Evolutionary conservation across 2,329 filamentous ascomycete species (phyloP), one percentile per base, ranked within the genome.

Genomic region (Dothistroma septosporum): DNA sequence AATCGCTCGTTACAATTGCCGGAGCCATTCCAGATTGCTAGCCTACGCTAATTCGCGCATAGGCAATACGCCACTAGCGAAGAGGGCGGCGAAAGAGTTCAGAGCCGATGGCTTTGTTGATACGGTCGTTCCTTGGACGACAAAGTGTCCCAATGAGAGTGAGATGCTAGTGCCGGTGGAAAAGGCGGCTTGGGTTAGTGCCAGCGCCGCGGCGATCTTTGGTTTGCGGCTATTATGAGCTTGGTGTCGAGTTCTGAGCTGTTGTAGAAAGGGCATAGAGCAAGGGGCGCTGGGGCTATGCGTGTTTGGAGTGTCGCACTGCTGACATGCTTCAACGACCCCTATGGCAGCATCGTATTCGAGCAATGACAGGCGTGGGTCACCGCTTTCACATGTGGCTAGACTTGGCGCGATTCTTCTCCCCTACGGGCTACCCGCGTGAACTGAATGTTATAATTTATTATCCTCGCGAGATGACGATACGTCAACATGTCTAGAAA

Each of bases 151-250:
- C 1, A 73, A 73, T 10, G 79, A 79, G 0, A 79, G 78, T 46
- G 71, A 72, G 4, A 79, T 80, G 1, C 64, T 85, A 10, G 67
- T 75, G 1, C 76, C 79, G 0, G 76, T 84, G 0, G 80, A 85
- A 19, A 83, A 87, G 71, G 83, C 83, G 0, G 70, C 75, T 0
- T 87, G 84, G 83, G 66, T 87, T 0, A 77, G 78, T 1, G 85
- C 84, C 0, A 86, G 86, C 64, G 81, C 81, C 47, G 76, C 79
- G 6, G 82, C 83, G 0, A 76, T 83, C 61, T 87, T 85, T 69
- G 84, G 0, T 64, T 86, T 54, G 80, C 82, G 1, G 82, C 78
- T 0, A 85, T 87, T 60, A 80, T 83, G 66, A 80, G 84, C 57
- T 64, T 87, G 65, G 81, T 81, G 6, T 64, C 75, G 32, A 66